A percentile compares a stretch with the other conserved stretches of the same genome.
Evolutionary conservation across 768 basidiomycete genomes (phyloP).

Genomic region (Auriscalpium vulgare): DNA sequence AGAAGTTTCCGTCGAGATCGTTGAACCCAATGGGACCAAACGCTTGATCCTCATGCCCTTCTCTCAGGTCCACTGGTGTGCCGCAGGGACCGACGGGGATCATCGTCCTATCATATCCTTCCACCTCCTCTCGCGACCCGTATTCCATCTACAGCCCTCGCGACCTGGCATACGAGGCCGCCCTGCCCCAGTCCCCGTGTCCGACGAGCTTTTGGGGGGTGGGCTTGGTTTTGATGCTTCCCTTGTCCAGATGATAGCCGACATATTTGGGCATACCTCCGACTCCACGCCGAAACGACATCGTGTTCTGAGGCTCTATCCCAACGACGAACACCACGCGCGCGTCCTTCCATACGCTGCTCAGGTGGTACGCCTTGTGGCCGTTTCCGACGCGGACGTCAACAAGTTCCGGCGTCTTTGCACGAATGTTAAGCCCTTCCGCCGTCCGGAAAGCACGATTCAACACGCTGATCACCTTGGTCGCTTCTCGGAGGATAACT

Average conservation of each 20-base stretch:
- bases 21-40: conserved; percentile 11
- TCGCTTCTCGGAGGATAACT: conserved; percentile 34
- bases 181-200: no score
- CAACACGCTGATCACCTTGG: conserved; percentile 34
- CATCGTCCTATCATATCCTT: conserved; percentile 30
- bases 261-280: background rate
- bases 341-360: conserved; percentile 45
- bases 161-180: background rate
- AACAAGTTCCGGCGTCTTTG: conserved; percentile 31
- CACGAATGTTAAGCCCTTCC: conserved; percentile 27
- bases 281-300: conserved; percentile 19
- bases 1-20: conserved; percentile 38
- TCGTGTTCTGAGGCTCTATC: conserved; percentile 30
- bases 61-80: conserved; percentile 34
- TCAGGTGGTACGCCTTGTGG: conserved; percentile 42
- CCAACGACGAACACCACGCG: conserved; percentile 26
- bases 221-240: background rate
- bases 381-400: conserved; percentile 27
- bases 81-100: conserved; percentile 24
- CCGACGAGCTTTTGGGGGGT: no score
- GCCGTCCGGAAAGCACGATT: conserved; percentile 19
- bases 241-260: background rate
- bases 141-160: conserved; percentile 24
- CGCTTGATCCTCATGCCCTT: conserved; percentile 37
- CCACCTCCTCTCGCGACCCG: conserved; percentile 33